Evolutionary conservation across 1,284 basidiomycete genomes (phyloP).

Genomic region (Salmacisia buchloeana): DNA sequence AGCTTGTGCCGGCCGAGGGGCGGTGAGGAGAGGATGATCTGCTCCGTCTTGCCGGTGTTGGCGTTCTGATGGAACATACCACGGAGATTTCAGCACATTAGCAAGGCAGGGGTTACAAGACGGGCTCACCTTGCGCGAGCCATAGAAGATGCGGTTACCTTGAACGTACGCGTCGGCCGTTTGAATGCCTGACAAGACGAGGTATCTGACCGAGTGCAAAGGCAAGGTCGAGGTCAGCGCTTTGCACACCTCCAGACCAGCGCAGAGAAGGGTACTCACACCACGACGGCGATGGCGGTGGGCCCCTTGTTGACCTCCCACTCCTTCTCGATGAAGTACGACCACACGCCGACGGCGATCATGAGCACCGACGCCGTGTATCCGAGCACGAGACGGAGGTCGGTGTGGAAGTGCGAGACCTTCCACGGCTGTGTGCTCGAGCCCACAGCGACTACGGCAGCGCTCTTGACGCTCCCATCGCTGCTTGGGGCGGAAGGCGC

Average conservation of each 20-base stretch:
- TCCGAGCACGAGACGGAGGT: constrained; percentile 34
- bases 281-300: constrained; percentile 27
- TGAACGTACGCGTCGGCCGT: constrained; percentile 27
- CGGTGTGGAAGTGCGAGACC: constrained; percentile 37
- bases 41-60: constrained; percentile 21
- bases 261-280: constrained; percentile 17
- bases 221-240: neutral
- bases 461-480: neutral
- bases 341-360: constrained; percentile 38
- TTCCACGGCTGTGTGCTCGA: constrained; percentile 36
- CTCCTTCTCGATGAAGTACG: constrained; percentile 42
- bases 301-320: constrained; percentile 41
- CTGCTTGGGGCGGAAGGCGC: neutral
- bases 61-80: neutral
- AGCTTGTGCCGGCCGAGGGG: constrained; percentile 17
- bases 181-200: constrained; percentile 23
- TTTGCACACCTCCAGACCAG: neutral
- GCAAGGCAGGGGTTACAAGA: neutral
- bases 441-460: neutral
- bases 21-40: constrained; percentile 30
- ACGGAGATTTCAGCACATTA: neutral
- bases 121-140: constrained; percentile 24
- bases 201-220: constrained; percentile 18
- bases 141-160: constrained; percentile 38
- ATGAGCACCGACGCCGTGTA: constrained; percentile 36